phyloP scores from a whole-genome alignment of 495 filamentous ascomycete species.

The Choiromyces venosus region DNA sequence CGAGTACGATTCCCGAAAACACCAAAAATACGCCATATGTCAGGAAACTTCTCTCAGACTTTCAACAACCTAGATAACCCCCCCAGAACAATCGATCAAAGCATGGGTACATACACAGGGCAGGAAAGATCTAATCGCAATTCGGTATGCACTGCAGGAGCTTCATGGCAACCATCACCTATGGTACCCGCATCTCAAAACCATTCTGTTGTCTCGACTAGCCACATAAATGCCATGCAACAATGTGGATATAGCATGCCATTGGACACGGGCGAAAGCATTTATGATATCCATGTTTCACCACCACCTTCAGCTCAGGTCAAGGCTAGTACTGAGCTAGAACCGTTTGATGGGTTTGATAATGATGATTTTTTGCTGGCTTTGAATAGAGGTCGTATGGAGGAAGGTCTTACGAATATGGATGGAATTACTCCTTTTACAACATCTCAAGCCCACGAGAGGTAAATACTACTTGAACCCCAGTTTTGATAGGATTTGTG shows the following conservation, averaged over 20 bases:
- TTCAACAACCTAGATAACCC: not conserved
- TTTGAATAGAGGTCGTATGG: not conserved
- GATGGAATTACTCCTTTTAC: not conserved
- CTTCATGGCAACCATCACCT: no score
- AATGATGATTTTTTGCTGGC: no score
- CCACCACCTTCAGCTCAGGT: not conserved
- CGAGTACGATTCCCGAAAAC: not conserved
- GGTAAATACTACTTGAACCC: not conserved
- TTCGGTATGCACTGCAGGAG: not conserved
- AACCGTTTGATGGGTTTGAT: not conserved
- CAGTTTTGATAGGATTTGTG: not conserved
- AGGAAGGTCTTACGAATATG: not conserved
- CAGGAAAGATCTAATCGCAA: not conserved
- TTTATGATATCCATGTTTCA: not conserved
- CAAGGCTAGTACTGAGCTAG: not conserved
- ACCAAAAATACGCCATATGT: not conserved
- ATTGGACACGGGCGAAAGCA: not conserved
- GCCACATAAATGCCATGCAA: not conserved
- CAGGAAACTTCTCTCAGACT: not conserved
- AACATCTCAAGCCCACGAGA: not conserved
- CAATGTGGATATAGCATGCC: not conserved
- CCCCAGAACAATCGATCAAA: not conserved
- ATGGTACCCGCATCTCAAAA: not conserved
- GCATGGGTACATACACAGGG: not conserved
- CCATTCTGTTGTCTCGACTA: not conserved